Conservation (phyloP, 163 green algal genomes). For the Coccomyxa subellipsoidea region DNA sequence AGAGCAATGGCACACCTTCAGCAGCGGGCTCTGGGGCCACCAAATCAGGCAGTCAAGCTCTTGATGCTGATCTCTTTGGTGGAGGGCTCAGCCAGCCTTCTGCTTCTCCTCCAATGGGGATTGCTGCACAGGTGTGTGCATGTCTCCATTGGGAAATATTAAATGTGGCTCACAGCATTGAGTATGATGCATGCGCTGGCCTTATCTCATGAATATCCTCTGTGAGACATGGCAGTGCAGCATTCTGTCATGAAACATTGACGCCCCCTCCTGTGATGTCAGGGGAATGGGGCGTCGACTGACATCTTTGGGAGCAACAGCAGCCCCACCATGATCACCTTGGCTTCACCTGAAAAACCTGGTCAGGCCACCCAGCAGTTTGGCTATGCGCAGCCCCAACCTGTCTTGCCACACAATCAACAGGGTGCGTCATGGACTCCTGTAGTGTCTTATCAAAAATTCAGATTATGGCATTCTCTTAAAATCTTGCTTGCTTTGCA, state of each 20-base stretch:
- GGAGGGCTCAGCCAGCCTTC: not conserved
- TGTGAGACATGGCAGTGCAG: too few species aligned
- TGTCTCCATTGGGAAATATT: too few species aligned
- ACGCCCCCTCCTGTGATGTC: not conserved
- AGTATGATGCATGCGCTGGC: too few species aligned
- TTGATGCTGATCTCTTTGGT: not conserved
- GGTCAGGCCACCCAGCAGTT: not conserved
- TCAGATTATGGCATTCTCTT: not conserved
- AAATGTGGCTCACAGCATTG: too few species aligned
- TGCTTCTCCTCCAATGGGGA: not conserved
- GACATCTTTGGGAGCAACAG: not conserved
- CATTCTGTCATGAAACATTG: too few species aligned
- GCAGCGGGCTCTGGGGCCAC: not conserved
- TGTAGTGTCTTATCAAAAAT: not conserved
- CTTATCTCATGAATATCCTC: too few species aligned
- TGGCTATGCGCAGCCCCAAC: not conserved
- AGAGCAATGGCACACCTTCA: not conserved
- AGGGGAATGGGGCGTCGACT: not conserved
- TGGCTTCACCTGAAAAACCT: not conserved
- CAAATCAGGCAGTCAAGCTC: not conserved
- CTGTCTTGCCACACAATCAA: not conserved
- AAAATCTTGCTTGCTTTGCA: not conserved
- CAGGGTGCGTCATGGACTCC: not conserved
- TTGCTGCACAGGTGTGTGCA: not conserved
- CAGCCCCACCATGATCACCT: not conserved